Evolutionary conservation across 306 rosid species (phyloP), one percentile per base, ranked within the genome.

Genomic region (Betula pendula): DNA sequence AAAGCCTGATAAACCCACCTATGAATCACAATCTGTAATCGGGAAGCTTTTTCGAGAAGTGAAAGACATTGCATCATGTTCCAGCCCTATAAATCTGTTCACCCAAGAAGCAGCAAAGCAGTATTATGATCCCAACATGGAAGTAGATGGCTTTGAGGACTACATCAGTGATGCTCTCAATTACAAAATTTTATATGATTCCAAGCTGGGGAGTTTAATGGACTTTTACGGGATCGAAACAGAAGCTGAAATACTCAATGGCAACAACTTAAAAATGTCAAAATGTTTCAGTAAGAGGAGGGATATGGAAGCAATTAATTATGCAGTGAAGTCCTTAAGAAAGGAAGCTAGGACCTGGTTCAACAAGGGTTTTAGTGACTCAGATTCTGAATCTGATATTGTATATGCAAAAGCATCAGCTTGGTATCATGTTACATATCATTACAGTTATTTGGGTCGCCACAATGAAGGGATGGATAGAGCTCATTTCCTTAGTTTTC

Each of bases 231-330:
- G 93, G 49, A 84, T 93, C 77, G 83, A 83, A 68, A 88, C 93
- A 15, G 98, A 93, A 80, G 92, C 92, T 20, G 97, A 89, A 79
- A 87, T 93, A 67, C 68, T 93, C 0, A 83, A 96, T 42, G 97
- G 97, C 44, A 87, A 80, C 62, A 75, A 85, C 14, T 76, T 93
- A 83, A 84, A 55, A 63, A 76, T 78, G 89, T 83, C 87, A 0
- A 89, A 85, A 22, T 81, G 80, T 20, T 91, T 89, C 73, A 75
- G 80, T 11, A 90, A 71, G 67, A 87, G 60, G 79, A 83, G 84
- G 66, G 95, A 89, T 63, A 15, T 70, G 29, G 96, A 93, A 15
- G 80, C 92, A 22, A 72, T 91, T n/a, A 74, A 40, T 1, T 29
- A 24, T 86, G 95, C 93, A 45, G 82, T 91, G 25, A 85, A 66